Evolutionary conservation across 306 rosid genomes (phyloP).

Genomic region (Cicer yamashitae): DNA sequence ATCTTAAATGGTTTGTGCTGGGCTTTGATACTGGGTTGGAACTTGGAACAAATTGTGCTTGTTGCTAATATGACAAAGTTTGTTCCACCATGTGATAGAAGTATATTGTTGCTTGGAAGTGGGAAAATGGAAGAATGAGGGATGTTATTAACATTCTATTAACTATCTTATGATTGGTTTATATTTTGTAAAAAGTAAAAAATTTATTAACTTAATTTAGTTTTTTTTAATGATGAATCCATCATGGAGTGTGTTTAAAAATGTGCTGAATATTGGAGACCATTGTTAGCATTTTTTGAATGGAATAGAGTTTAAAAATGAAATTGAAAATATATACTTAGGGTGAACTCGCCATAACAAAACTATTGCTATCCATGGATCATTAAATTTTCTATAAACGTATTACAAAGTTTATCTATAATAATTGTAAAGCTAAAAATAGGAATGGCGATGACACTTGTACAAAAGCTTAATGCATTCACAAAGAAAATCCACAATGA

Average conservation of each 20-base stretch:
- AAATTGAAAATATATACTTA: too few species aligned
- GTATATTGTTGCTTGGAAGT: not conserved
- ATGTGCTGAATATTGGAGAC: not conserved
- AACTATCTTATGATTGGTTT: not conserved
- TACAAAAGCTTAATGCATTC: constrained; percentile 48
- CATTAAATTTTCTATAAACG: too few species aligned
- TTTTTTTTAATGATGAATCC: not conserved
- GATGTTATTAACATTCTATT: not conserved
- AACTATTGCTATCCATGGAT: too few species aligned
- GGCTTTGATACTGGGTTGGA: not conserved
- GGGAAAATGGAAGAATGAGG: not conserved
- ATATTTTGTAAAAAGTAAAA: not conserved
- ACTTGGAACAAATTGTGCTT: not conserved
- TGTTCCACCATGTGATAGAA: not conserved
- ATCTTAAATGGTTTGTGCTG: not conserved
- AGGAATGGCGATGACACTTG: too few species aligned
- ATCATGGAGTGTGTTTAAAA: not conserved
- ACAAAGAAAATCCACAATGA: constrained; percentile 63
- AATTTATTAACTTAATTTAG: not conserved
- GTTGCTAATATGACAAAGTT: not conserved
- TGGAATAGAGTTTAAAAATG: too few species aligned
- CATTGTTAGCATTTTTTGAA: not conserved
- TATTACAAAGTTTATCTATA: too few species aligned
- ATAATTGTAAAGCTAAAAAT: too few species aligned
- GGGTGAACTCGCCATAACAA: too few species aligned